phyloP scores from a whole-genome alignment of 2,329 filamentous ascomycete genomes.

The Ceratocystiopsis sp. region DNA sequence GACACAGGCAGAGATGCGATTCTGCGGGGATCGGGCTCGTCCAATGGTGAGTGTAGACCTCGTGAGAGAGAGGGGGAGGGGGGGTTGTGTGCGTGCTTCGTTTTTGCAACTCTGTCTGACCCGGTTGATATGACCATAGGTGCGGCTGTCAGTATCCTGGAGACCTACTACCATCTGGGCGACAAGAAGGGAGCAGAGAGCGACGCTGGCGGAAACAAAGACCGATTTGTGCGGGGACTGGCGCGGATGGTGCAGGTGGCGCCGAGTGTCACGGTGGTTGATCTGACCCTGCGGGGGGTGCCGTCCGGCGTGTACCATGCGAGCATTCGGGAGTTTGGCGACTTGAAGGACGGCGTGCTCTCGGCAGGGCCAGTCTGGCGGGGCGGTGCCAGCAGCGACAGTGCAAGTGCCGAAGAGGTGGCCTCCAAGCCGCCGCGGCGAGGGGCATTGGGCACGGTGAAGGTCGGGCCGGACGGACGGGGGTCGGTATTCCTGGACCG shows the following conservation, averaged over 20 bases:
- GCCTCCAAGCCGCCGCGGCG: slow-evolving; percentile 19
- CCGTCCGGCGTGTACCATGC: slow-evolving; percentile 67
- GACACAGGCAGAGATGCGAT: slow-evolving; percentile 86
- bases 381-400: slow-evolving; percentile 30
- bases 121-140: slow-evolving; percentile 21
- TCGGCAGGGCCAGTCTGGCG: slow-evolving; percentile 73
- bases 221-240: slow-evolving; percentile 58
- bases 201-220: slow-evolving; percentile 13
- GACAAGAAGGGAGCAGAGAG: slow-evolving; percentile 12
- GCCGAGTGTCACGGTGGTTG: slow-evolving; percentile 61
- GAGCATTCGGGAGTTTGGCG: slow-evolving; percentile 69
- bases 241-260: slow-evolving; percentile 88
- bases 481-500: slow-evolving; percentile 70
- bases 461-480: slow-evolving; percentile 58
- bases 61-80: too few species aligned
- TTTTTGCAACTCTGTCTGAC: too few species aligned
- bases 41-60: slow-evolving; percentile 49
- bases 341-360: slow-evolving; percentile 68
- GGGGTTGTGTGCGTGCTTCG: too few species aligned
- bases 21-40: slow-evolving; percentile 68
- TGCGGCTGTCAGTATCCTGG: slow-evolving; percentile 87
- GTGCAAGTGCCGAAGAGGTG: slow-evolving; percentile 13
- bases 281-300: slow-evolving; percentile 73
- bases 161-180: slow-evolving; percentile 52
- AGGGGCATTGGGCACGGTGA: slow-evolving; percentile 56